phyloP scores from a whole-genome alignment of 1,139 yeast genomes.

The Saccharomycopsis hybrid region DNA sequence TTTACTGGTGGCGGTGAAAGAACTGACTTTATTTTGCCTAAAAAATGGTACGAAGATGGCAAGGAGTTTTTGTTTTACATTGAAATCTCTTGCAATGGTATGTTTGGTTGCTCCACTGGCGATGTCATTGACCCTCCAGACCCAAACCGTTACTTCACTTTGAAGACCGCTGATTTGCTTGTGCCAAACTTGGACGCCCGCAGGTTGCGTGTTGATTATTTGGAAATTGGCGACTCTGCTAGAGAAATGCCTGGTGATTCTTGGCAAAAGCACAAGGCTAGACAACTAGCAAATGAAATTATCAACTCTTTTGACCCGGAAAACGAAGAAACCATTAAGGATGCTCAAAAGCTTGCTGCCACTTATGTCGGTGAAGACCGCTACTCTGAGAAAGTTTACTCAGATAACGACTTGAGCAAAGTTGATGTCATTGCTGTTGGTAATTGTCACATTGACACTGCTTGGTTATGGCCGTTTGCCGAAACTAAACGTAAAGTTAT shows the following conservation, averaged over 20 bases:
- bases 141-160: conserved; percentile 60
- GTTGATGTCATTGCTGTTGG: conserved; percentile 76
- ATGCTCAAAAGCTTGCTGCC: conserved; percentile 63
- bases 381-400: conserved; percentile 58
- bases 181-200: conserved; percentile 79
- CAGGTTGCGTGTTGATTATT: conserved; percentile 70
- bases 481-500: conserved; percentile 89
- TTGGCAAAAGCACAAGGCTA: conserved; percentile 83
- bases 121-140: conserved; percentile 61
- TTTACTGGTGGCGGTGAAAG: conserved; percentile 84
- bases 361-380: conserved; percentile 57
- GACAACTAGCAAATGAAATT: conserved; percentile 67
- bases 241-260: conserved; percentile 69
- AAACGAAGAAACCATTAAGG: conserved; percentile 39
- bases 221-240: conserved; percentile 87
- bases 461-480: conserved; percentile 98
- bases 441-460: conserved; percentile 95
- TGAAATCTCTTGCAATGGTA: conserved; percentile 90
- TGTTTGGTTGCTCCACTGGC: conserved; percentile 77
- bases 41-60: conserved; percentile 35
- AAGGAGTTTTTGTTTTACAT: conserved; percentile 55
- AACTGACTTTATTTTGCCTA: conserved; percentile 64
- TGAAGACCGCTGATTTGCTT: conserved; percentile 68
- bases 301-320: conserved; percentile 71
- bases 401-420: conserved; percentile 28